These are phyloP conservation scores for Podospora anserina DNA, from an alignment of 495 filamentous ascomycete genomes.

Conservation along the genomic window DNA sequence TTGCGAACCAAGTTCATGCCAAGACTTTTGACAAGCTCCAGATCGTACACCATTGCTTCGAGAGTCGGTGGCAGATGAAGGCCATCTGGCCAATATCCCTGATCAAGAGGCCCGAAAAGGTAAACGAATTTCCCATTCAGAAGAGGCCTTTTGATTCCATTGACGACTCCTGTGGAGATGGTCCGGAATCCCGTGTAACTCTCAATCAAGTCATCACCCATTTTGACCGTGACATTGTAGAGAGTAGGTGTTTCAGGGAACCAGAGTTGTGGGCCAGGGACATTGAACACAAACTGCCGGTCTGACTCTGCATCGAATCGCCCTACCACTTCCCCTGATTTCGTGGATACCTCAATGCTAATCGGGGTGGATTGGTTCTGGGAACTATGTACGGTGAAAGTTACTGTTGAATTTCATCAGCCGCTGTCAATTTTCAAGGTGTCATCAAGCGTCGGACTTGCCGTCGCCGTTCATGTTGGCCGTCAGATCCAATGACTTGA, in stretches of 20 bases:
- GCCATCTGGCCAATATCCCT: slow-evolving; percentile 69
- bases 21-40: slow-evolving; percentile 56
- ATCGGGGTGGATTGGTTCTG: slow-evolving; percentile 33
- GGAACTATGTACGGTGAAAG: slow-evolving; percentile 46
- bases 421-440: neutral
- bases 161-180: slow-evolving; percentile 48
- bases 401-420: slow-evolving; percentile 38
- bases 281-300: slow-evolving; percentile 49
- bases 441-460: slow-evolving; percentile 26
- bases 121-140: slow-evolving; percentile 64
- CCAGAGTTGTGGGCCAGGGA: slow-evolving; percentile 54
- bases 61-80: slow-evolving; percentile 57
- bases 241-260: slow-evolving; percentile 58
- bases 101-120: slow-evolving; percentile 64
- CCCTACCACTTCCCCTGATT: slow-evolving; percentile 33
- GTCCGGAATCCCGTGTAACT: slow-evolving; percentile 70
- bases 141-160: slow-evolving; percentile 59
- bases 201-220: slow-evolving; percentile 52
- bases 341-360: slow-evolving; percentile 43
- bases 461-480: slow-evolving; percentile 60
- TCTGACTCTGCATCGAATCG: slow-evolving; percentile 38
- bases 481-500: slow-evolving; percentile 53
- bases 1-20: slow-evolving; percentile 69
- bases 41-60: slow-evolving; percentile 65
- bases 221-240: slow-evolving; percentile 57